A percentile compares a stretch with the other conserved stretches of the same genome.
These are phyloP conservation scores for Syncephalastrum sp. DNA, from an alignment of 371 early-diverging fungal genomes.

Conservation along the genomic window DNA sequence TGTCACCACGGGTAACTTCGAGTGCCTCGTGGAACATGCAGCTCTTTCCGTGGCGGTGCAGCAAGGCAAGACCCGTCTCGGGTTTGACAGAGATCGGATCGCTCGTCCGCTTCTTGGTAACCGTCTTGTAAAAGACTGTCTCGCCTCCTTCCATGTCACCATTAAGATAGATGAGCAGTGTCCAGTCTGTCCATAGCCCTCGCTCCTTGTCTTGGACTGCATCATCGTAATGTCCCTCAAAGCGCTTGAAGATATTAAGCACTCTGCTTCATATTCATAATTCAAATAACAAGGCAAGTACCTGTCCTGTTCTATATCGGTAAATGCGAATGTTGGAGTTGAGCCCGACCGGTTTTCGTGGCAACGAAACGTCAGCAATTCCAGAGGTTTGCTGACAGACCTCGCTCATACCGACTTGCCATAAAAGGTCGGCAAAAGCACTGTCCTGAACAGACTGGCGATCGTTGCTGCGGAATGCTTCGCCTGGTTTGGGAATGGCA, in stretches of 20 bases:
- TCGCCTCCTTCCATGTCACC: constrained; percentile 63
- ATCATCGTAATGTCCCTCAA: constrained; percentile 79
- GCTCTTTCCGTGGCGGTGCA: constrained; percentile 75
- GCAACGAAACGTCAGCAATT: constrained; percentile 25
- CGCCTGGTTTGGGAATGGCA: constrained; percentile 53
- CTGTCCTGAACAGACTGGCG: constrained; percentile 56
- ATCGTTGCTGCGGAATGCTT: constrained; percentile 73
- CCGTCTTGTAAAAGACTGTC: constrained; percentile 65
- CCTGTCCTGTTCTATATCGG: constrained; percentile 57
- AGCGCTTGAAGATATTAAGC: constrained; percentile 41
- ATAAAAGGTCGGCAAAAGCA: constrained; percentile 53
- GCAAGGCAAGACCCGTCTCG: constrained; percentile 60
- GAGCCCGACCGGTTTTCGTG: constrained; percentile 44
- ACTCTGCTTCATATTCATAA: background rate
- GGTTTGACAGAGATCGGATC: constrained; percentile 56
- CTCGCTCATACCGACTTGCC: constrained; percentile 24
- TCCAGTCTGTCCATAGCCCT: constrained; percentile 58
- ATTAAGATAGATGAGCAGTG: constrained; percentile 69
- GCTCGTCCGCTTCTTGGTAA: constrained; percentile 13
- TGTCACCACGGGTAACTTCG: constrained; percentile 62
- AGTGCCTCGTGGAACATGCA: constrained; percentile 77
- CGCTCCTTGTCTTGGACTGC: constrained; percentile 49
- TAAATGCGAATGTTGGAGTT: constrained; percentile 74
- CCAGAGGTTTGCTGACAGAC: constrained; percentile 3
- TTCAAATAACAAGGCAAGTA: background rate